phyloP scores from a whole-genome alignment of 371 early-diverging fungal genomes.

The Dichotomocladium elegans region DNA sequence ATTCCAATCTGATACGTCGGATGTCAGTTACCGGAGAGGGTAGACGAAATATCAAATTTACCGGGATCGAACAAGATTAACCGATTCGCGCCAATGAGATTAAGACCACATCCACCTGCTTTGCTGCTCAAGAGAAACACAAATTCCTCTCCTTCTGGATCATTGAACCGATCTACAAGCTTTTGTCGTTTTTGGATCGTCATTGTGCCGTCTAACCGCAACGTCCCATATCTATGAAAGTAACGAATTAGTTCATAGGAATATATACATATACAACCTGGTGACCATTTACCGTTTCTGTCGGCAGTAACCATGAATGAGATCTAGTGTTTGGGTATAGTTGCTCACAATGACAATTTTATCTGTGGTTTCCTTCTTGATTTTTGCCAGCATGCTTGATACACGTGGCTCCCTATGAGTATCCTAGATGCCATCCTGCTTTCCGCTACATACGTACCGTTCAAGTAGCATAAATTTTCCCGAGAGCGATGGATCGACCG shows the following conservation, averaged over 20 bases:
- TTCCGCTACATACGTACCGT: constrained; percentile 32
- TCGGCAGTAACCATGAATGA: constrained; percentile 86
- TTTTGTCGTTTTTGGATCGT: constrained; percentile 85
- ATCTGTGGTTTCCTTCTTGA: constrained; percentile 75
- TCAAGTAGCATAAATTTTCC: constrained; percentile 90
- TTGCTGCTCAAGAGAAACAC: constrained; percentile 94
- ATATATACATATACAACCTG: not conserved
- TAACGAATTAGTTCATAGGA: not conserved
- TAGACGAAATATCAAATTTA: constrained; percentile 16
- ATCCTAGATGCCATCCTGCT: not conserved
- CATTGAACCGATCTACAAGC: constrained; percentile 93
- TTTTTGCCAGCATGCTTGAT: constrained; percentile 61
- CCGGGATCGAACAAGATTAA: constrained; percentile 91
- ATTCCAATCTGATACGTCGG: constrained; percentile 62
- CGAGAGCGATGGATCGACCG: constrained; percentile 70
- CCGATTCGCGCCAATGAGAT: constrained; percentile 95
- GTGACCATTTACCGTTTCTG: constrained; percentile 54
- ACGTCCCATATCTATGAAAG: constrained; percentile 57
- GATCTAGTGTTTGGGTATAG: constrained; percentile 95
- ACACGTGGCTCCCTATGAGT: too few species aligned
- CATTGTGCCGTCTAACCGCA: constrained; percentile 94
- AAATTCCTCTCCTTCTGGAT: constrained; percentile 81
- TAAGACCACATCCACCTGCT: constrained; percentile 98
- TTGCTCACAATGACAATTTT: constrained; percentile 97
- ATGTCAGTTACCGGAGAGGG: not conserved